Base-by-base conservation (phyloP, 148 eudicot species). In the Rhododendron molle region DNA sequence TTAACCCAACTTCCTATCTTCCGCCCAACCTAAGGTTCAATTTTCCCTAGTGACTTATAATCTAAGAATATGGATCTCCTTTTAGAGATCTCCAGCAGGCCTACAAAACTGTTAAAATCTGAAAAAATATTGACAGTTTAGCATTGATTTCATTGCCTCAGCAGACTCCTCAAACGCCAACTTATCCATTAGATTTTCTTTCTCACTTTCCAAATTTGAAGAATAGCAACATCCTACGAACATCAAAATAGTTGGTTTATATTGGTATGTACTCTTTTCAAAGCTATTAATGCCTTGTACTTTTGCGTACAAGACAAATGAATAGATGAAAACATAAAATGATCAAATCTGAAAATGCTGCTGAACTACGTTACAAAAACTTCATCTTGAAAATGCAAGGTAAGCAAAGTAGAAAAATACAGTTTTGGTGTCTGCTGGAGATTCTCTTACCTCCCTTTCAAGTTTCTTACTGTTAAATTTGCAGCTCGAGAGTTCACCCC, bases 1-100 rank as follows among this genome's bases (percentile, higher is more conserved):
- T 97, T 50, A 90, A 91, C 85, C 96, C 98, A 52, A 86, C 87
- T 79, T 90, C 98, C 4, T 97, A 97, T 86, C 87, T 97, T 67
- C 91, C 95, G 82, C 38, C 93, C 71, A 92, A 92, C 90, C 96
- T 95, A 85, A 93, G 94, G 98, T 95, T 38, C 81, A 86, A 81
- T 85, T 36, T 87, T 47, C 1, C 26, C 30, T 40, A 7, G 72
- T 76, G 80, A 44, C 49, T 65, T 40, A 23, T 13, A 11, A 49
- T 40, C 6, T 82, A 34, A 14, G 20, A 46, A 72, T 72, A 32
- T 83, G 5, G 18, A 13, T n/a, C n/a, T 83, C 65, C 14, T 38
- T 26, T 67, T 67, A 11, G 15, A 67, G 32, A 67, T 67, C 73
- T 67, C 73, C 73, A 67, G 73, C 73, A 26, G 73, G 73, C 73